phyloP scores from a whole-genome alignment of 2,329 filamentous ascomycete genomes.

The Curvularia hawaiiensis region DNA sequence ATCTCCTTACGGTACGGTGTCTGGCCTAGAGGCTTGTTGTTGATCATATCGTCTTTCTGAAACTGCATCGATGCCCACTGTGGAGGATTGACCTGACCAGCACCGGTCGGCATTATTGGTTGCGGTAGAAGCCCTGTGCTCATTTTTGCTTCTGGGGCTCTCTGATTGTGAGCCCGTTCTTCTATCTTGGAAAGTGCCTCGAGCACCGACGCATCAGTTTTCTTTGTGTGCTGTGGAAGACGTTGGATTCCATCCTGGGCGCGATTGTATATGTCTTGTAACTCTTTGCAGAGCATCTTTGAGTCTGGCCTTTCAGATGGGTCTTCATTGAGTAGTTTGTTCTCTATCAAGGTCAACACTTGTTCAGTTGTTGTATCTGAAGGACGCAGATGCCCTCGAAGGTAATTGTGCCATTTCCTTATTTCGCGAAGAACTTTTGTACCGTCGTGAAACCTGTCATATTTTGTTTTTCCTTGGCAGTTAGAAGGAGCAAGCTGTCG shows the following conservation, averaged over 20 bases:
- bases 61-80: conserved; percentile 6
- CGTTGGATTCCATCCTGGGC: background rate
- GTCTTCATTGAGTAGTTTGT: background rate
- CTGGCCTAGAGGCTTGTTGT: conserved; percentile 2
- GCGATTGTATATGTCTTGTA: background rate
- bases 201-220: conserved; percentile 6
- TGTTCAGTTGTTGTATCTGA: background rate
- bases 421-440: background rate
- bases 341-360: background rate
- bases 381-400: background rate
- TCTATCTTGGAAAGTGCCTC: conserved; percentile 12
- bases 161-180: conserved; percentile 7
- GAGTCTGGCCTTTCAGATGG: background rate
- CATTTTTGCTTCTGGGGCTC: background rate
- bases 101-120: background rate
- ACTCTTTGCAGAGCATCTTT: background rate
- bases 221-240: conserved; percentile 1
- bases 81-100: background rate
- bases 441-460: background rate
- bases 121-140: background rate
- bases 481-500: conserved; percentile 6
- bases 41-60: conserved; percentile 3
- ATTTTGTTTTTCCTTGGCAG: background rate
- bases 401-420: background rate
- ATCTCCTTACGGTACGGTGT: background rate